A percentile compares a stretch with the other conserved stretches of the same genome.
Evolutionary conservation across 2,329 filamentous ascomycete genomes (phyloP).

Genomic region (Venturia carpophila): DNA sequence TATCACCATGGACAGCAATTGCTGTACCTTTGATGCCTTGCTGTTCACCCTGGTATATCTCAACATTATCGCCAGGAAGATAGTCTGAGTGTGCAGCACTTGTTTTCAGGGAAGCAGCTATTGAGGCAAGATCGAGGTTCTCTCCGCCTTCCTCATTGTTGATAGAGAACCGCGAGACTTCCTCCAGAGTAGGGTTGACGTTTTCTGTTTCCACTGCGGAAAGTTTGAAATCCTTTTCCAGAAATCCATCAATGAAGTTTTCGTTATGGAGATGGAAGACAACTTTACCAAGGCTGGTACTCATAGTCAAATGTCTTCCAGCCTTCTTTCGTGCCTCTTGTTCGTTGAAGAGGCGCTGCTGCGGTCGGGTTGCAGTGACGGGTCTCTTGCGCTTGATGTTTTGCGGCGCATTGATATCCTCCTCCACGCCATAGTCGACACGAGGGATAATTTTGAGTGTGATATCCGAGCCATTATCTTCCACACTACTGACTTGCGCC

Average conservation of each 20-base stretch:
- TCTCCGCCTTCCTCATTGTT: conserved; percentile 87
- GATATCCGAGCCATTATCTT: conserved; percentile 84
- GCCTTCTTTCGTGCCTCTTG: conserved; percentile 85
- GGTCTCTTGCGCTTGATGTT: conserved; percentile 69
- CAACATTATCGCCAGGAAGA: conserved; percentile 88
- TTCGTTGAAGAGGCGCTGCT: conserved; percentile 87
- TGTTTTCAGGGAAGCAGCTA: conserved; percentile 84
- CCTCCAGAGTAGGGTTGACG: conserved; percentile 87
- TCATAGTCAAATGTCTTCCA: conserved; percentile 49
- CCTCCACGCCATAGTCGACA: conserved; percentile 82
- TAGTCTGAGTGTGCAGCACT: conserved; percentile 75
- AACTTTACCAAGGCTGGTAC: conserved; percentile 25
- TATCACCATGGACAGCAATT: conserved; percentile 79
- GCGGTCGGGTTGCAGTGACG: conserved; percentile 55
- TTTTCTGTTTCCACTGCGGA: conserved; percentile 78
- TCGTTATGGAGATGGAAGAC: conserved; percentile 81
- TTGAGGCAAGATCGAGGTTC: conserved; percentile 82
- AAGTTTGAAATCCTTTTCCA: conserved; percentile 89
- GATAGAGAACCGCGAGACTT: conserved; percentile 84
- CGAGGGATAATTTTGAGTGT: conserved; percentile 81
- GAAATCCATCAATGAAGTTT: conserved; percentile 85
- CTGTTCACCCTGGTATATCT: conserved; percentile 93
- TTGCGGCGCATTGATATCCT: conserved; percentile 54
- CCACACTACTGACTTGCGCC: conserved; percentile 85
- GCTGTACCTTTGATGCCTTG: conserved; percentile 82